phyloP scores from a whole-genome alignment of 2,329 filamentous ascomycete genomes.

The Diplodia scrobiculata region DNA sequence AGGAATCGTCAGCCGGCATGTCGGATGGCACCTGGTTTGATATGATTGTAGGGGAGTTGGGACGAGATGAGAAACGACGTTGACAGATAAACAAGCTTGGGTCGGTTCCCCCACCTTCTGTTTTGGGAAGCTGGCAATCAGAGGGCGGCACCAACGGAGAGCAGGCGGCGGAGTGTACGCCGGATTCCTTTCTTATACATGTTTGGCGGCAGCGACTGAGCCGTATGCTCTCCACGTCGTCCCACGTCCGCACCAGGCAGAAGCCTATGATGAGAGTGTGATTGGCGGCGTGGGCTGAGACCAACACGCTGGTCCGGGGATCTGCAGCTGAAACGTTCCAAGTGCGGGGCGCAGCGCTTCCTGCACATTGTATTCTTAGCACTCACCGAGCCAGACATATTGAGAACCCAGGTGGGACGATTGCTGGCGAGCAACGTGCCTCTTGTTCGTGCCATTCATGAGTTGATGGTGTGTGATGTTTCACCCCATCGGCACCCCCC shows the following conservation, averaged over 20 bases:
- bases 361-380: slow-evolving; percentile 4
- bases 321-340: slow-evolving; percentile 17
- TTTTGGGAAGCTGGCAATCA: background rate
- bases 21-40: background rate
- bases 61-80: background rate
- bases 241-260: slow-evolving; percentile 24
- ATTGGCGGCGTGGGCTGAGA: slow-evolving; percentile 8
- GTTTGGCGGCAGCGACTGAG: background rate
- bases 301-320: slow-evolving; percentile 11
- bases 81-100: background rate
- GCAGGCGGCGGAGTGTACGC: background rate
- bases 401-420: too few species aligned
- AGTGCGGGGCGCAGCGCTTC: slow-evolving; percentile 10
- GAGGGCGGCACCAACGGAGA: background rate
- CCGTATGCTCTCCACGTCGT: slow-evolving; percentile 5
- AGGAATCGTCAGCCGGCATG: slow-evolving; percentile 10
- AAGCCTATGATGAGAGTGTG: slow-evolving; percentile 1
- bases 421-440: too few species aligned
- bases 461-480: too few species aligned
- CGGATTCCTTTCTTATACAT: background rate
- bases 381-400: too few species aligned
- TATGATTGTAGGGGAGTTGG: background rate
- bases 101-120: slow-evolving; percentile 12
- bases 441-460: background rate
- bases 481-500: too few species aligned